Conservation (phyloP, 108 stramenopile species). For the Thalassiosira profunda region DNA sequence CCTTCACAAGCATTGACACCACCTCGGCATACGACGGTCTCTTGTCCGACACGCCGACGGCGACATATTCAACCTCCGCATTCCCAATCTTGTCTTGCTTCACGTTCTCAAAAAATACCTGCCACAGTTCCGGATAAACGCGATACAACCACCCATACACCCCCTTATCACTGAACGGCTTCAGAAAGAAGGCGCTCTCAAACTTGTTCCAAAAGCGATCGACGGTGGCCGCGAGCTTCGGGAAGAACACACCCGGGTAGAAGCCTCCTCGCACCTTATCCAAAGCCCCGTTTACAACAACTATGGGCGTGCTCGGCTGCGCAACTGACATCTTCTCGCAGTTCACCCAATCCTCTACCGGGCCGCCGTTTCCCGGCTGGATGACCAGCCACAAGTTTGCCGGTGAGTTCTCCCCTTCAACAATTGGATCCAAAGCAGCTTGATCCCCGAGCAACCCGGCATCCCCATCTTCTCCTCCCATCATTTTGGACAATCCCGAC, state of each 20-base stretch:
- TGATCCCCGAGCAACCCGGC: slow-evolving; percentile 75
- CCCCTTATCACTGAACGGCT: slow-evolving; percentile 83
- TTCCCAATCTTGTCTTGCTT: slow-evolving; percentile 38
- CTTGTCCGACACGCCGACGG: slow-evolving; percentile 39
- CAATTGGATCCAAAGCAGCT: slow-evolving; percentile 57
- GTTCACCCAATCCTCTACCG: slow-evolving; percentile 94
- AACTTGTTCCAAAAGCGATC: slow-evolving; percentile 74
- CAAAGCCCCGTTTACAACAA: slow-evolving; percentile 86
- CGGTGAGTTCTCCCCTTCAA: slow-evolving; percentile 37
- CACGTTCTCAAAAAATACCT: slow-evolving; percentile 69
- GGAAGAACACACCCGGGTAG: slow-evolving; percentile 84
- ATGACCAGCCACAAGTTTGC: slow-evolving; percentile 57
- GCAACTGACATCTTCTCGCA: slow-evolving; percentile 55
- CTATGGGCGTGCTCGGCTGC: slow-evolving; percentile 24
- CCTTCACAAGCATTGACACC: slow-evolving; percentile 28
- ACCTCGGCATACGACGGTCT: slow-evolving; percentile 45
- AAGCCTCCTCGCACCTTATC: slow-evolving; percentile 90
- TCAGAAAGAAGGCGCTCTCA: slow-evolving; percentile 69
- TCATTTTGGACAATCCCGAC: slow-evolving; percentile 53
- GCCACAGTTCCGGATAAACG: slow-evolving; percentile 85
- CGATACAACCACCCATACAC: slow-evolving; percentile 63
- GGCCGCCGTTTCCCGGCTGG: slow-evolving; percentile 92
- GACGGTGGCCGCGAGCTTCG: slow-evolving; percentile 74
- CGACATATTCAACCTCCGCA: slow-evolving; percentile 40
- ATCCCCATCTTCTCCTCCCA: slow-evolving; percentile 65